phyloP scores from a whole-genome alignment of 306 rosid genomes.

The Biancaea sappan region DNA sequence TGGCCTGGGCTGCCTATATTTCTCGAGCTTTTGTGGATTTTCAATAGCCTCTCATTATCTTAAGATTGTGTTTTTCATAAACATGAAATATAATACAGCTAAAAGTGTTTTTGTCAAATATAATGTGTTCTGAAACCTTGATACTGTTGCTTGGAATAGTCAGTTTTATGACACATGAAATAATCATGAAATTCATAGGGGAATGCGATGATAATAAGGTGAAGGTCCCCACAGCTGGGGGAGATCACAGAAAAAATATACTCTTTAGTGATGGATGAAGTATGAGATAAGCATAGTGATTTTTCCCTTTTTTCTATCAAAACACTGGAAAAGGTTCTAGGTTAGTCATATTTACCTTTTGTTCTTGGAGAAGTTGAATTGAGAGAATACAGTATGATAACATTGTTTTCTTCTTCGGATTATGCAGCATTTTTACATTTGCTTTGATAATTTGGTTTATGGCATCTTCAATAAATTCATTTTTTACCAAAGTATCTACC shows the following conservation, averaged over 20 bases:
- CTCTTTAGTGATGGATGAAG: background rate
- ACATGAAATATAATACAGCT: background rate
- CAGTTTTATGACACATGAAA: background rate
- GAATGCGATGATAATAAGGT: background rate
- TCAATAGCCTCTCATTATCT: background rate
- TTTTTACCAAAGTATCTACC: conserved; percentile 1
- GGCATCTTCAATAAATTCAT: background rate
- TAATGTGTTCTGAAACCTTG: background rate
- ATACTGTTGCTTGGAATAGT: background rate
- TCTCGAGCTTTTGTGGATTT: conserved; percentile 5
- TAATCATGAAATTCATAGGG: background rate
- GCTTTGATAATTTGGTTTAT: conserved; percentile 1
- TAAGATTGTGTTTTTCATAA: background rate
- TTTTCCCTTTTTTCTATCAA: background rate
- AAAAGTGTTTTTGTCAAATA: background rate
- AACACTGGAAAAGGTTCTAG: background rate
- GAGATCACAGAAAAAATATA: background rate
- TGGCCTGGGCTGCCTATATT: background rate
- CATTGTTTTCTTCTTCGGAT: background rate
- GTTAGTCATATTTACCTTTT: background rate
- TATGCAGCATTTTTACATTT: background rate
- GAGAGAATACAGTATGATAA: background rate
- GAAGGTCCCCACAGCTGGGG: no score
- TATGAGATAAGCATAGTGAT: conserved; percentile 3
- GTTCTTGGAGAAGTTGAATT: conserved; percentile 5